Evolutionary conservation across 192 early-diverging fungal species (phyloP), one percentile per base, ranked within the genome.

Genomic region (Coemansia sp.): DNA sequence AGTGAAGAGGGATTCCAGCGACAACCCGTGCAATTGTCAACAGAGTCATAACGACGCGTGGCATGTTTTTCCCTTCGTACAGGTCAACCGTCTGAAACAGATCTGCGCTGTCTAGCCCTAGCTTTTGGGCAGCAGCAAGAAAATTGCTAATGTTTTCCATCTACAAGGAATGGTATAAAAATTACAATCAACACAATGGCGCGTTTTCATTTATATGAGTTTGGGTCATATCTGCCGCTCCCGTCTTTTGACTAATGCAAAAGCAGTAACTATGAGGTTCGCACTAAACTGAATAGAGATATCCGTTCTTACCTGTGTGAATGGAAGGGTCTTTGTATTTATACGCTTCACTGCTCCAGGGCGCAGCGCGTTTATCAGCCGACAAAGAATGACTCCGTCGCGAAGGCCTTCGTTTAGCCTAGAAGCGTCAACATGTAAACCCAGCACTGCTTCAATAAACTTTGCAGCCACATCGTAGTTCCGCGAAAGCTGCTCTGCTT

Each of bases 81-180:
- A 94, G 69, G 70, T 94, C 92, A 6, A 88, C 86, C 0, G 92
- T 93, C 73, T 94, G 86, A 67, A 94, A 94, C 68, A 92, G 76
- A 65, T 92, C 90, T 16, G 87, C 83, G 62, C 86, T 88, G 51
- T 90, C 81, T 44, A 94, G 76, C 2, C 92, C 92, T 49, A 94
- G 85, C 81, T 88, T 78, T 51, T 75, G 86, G 51, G 89, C 90
- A 12, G 88, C 92, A 48, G 84, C 80, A 32, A 94, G 69, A 73
- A 93, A 94, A 69, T 89, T 88, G 68, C 81, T 76, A 45, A 93
- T 93, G 62, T 94, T 93, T 64, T 93, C 91, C 90, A 94, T 94
- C 92, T 93, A 84, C 63, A 25, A 2, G 38, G 8, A 14, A 58
- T 32, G 41, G n/a, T 38, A 43, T 64, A 54, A 19, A 25, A 59